Base-by-base conservation (phyloP, 176 grass and related monocot species). In the Oryza meyeriana region DNA sequence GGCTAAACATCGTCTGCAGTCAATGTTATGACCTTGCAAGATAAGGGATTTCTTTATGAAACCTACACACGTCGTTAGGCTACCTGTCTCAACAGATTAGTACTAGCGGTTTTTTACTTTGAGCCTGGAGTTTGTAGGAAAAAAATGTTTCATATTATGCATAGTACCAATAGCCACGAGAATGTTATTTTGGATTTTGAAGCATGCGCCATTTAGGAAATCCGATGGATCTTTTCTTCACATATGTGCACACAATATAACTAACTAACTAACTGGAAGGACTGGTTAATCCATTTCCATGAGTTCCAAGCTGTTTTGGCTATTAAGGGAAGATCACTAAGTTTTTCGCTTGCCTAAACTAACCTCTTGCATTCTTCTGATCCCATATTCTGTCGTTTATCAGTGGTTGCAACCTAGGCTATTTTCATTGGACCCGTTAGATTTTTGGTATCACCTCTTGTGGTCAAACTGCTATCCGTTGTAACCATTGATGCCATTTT, bases 341-440 rank as follows among this genome's bases (percentile, higher is more conserved):
- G 18, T 17, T 52, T 67, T 68, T 35, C 6, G 6, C 16, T 47
- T 66, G 76, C 20, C 61, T 47, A 47, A 47, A 47, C 14, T 47
- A 47, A 13, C 4, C 12, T 47, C 44, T 47, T 17, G 2, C 5
- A 2, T 47, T 40, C 4, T 41, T 81, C 20, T 68, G 16, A 64
- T 41, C 18, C 25, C 36, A 17, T 30, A 12, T 35, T 61, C 50
- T 72, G 50, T 45, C 45, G 9, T 74, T 33, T 81, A 81, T 41
- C 41, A 61, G 4, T 52, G 72, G 58, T n/a, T 44, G 2, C 4
- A 65, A 36, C 26, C 48, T 77, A 69, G 45, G 29, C 12, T 29
- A 45, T 65, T 65, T 65, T 58, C 50, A 71, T 81, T 81, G 24
- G 32, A 22, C 52, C 20, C n/a, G 26, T 76, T 76, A 32, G 30